Percentiles rank a stretch among this genome's conserved stretches.
These are phyloP conservation scores for Corrigiola litoralis DNA, from an alignment of 179 eudicot genomes.

Conservation along the genomic window DNA sequence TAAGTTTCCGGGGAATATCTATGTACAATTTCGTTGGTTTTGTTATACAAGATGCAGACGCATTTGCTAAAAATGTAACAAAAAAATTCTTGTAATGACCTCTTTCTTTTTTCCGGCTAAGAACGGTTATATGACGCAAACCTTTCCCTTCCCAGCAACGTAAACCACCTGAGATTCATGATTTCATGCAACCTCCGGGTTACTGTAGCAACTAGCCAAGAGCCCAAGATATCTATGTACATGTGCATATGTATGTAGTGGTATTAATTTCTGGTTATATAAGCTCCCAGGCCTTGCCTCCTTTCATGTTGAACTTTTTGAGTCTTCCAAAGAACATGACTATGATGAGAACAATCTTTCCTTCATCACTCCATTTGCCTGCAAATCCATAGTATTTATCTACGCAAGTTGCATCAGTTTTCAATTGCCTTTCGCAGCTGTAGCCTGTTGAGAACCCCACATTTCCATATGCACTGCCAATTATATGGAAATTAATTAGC, in stretches of 20 bases:
- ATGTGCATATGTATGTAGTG: neutral
- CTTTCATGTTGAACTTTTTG: conserved; percentile 46
- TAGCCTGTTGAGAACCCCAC: conserved; percentile 71
- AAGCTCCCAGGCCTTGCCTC: conserved; percentile 55
- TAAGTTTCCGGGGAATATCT: no score
- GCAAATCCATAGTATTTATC: conserved; percentile 43
- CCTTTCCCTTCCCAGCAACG: no score
- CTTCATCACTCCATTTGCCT: conserved; percentile 54
- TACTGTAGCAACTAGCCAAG: no score
- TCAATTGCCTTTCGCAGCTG: conserved; percentile 43
- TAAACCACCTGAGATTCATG: no score
- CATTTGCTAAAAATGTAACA: no score
- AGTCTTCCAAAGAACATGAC: conserved; percentile 69
- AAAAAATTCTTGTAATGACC: no score
- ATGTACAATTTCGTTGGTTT: no score
- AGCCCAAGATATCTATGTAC: no score
- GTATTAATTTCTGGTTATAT: neutral
- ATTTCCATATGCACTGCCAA: conserved; percentile 65
- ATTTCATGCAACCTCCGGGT: no score
- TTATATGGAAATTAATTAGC: neutral
- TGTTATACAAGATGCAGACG: no score
- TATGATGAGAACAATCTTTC: conserved; percentile 46
- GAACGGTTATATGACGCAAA: no score
- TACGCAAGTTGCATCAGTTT: conserved; percentile 29
- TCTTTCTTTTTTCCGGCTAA: no score